Percentiles rank a stretch among this genome's conserved stretches.
phyloP scores from a whole-genome alignment of 495 filamentous ascomycete species.

The Hamigera avellanea region DNA sequence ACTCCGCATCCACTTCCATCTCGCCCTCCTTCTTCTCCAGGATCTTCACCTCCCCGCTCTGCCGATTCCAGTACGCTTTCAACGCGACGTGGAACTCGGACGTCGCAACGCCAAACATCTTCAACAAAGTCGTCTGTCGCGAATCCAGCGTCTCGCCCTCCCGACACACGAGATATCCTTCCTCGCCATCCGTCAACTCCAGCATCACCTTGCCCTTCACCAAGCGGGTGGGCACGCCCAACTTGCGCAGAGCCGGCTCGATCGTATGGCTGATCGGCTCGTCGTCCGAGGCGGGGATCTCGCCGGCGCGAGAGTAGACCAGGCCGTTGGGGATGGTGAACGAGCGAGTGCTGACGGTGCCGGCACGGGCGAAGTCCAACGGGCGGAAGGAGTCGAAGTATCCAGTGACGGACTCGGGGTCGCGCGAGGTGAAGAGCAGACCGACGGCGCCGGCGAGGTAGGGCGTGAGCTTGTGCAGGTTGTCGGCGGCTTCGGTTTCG shows the following conservation, averaged over 20 bases:
- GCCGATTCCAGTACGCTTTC: constrained; percentile 46
- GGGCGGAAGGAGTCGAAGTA: constrained; percentile 60
- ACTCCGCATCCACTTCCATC: constrained; percentile 33
- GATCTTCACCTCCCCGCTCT: constrained; percentile 29
- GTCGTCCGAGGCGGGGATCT: constrained; percentile 69
- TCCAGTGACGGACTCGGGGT: constrained; percentile 44
- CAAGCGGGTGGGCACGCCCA: constrained; percentile 81
- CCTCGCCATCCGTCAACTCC: constrained; percentile 57
- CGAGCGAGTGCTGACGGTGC: constrained; percentile 55
- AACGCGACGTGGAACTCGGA: constrained; percentile 78
- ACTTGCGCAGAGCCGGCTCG: constrained; percentile 74
- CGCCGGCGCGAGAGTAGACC: constrained; percentile 63
- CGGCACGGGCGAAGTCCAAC: constrained; percentile 82
- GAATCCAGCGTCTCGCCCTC: constrained; percentile 75
- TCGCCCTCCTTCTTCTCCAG: constrained; percentile 22
- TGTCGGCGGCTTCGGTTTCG: constrained; percentile 65
- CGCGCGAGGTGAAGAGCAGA: constrained; percentile 76
- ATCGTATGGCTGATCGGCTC: constrained; percentile 75
- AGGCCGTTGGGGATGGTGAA: constrained; percentile 71
- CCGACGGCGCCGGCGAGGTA: constrained; percentile 75
- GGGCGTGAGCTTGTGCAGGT: constrained; percentile 55
- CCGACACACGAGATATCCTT: constrained; percentile 61
- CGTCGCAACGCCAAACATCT: constrained; percentile 82
- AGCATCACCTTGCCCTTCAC: constrained; percentile 79
- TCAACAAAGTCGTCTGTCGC: constrained; percentile 82